Base-by-base conservation (phyloP, 768 basidiomycete genomes). In the Pleurotus eryngii region DNA sequence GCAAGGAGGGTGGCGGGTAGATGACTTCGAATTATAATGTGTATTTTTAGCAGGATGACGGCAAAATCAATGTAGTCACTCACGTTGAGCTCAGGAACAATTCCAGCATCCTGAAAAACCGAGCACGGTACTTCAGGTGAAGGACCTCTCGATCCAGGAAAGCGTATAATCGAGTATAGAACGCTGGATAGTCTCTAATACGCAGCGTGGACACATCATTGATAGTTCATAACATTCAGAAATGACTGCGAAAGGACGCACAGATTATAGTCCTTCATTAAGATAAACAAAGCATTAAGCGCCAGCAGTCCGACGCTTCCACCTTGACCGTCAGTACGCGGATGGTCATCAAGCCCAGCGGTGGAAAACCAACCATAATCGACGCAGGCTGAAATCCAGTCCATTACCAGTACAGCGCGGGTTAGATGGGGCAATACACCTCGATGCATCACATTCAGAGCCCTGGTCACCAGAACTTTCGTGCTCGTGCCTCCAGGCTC, bases 221-320 rank as follows among this genome's bases (percentile, higher is more conserved):
- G 5, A 56, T 3, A 47, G 9, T 9, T 20, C 30, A 35, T 3
- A 35, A 8, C 9, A 35, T 35, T 35, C 30, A 35, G 8, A 5
- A 49, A 15, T 39, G 12, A 42, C 5, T 39, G 3, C 35, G 9
- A 11, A 24, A 9, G 8, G 30, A 79, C 91, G 67, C 66, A 92
- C 95, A 99, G 78, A 64, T 97, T 97, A 67, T 97, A 95, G 51
- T 94, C 86, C 58, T 83, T 90, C 72, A 98, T 98, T 59, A 99
- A 77, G 11, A 88, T 82, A 66, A 94, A 98, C 49, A 99, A 72
- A 1, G 92, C 89, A 64, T 98, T 98, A 61, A 99, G 78, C 1
- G 92, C 94, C 45, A 98, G 75, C 56, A 99, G 77, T 1, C 93
- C 97, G 14, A 90, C 80, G 0, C 86, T 81, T 1, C 93, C 95